phyloP scores from a whole-genome alignment of 257 asterid species.

The Perilla frutescens region DNA sequence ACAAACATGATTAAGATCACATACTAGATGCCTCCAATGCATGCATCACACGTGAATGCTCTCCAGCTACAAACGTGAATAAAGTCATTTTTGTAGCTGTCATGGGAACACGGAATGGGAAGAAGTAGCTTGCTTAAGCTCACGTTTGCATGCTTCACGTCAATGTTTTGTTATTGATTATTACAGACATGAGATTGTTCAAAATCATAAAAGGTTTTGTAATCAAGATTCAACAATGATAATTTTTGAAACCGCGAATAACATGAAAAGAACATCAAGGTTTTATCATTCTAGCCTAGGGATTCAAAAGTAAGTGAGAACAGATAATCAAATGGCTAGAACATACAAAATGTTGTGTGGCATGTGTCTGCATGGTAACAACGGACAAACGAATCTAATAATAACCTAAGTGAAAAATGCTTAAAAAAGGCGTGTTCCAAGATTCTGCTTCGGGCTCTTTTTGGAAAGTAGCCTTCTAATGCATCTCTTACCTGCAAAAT shows the following conservation, averaged over 20 bases:
- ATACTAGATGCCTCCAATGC: constrained; percentile 11
- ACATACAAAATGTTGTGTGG: background rate
- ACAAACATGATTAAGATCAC: constrained; percentile 5
- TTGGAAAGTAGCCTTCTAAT: constrained; percentile 16
- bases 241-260: background rate
- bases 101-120: background rate
- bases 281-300: constrained; percentile 7
- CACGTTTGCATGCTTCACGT: background rate
- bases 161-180: background rate
- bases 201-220: background rate
- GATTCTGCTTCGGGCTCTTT: constrained; percentile 11
- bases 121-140: background rate
- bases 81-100: background rate
- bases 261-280: background rate
- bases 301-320: constrained; percentile 9
- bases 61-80: constrained; percentile 18
- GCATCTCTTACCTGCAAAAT: constrained; percentile 9
- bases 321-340: constrained; percentile 11
- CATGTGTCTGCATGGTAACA: background rate
- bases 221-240: background rate
- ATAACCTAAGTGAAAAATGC: constrained; percentile 11
- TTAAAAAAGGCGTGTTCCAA: background rate
- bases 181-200: background rate
- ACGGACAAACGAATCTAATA: background rate
- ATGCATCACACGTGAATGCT: constrained; percentile 23